Percentiles rank a stretch among this genome's conserved stretches.
These are phyloP conservation scores for Kwoniella bestiolae DNA, from an alignment of 768 basidiomycete genomes.

Conservation along the genomic window DNA sequence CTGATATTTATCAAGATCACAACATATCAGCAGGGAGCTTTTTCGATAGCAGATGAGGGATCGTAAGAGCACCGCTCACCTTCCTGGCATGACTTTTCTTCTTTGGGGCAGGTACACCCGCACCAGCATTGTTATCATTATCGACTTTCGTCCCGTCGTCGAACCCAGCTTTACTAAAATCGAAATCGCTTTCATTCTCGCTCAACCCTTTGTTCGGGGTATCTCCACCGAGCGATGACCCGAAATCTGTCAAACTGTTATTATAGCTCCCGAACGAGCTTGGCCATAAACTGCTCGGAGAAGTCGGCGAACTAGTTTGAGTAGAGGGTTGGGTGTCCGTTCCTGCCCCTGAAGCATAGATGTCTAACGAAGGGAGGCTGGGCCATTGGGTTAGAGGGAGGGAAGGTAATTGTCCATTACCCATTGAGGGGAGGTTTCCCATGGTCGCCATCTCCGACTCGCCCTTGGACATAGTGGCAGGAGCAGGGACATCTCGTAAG, in stretches of 20 bases:
- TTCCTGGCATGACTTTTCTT: conserved; percentile 57
- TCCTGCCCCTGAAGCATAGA: background rate
- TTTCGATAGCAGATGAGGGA: no score
- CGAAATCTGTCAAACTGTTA: conserved; percentile 11
- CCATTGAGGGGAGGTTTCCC: no score
- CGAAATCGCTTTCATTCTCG: conserved; percentile 10
- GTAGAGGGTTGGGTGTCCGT: conserved; percentile 14
- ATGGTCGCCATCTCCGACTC: background rate
- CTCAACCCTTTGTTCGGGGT: conserved; percentile 14
- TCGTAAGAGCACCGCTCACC: conserved; percentile 23
- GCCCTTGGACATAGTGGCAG: background rate
- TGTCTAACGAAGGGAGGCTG: background rate
- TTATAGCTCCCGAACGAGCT: conserved; percentile 8
- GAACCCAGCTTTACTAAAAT: no score
- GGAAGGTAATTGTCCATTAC: background rate
- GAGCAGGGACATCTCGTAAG: background rate
- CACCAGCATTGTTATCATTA: background rate
- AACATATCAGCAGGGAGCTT: conserved; percentile 10
- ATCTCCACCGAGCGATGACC: conserved; percentile 13
- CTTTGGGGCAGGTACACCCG: conserved; percentile 35
- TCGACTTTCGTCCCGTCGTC: background rate
- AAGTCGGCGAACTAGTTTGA: conserved; percentile 16
- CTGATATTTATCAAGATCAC: conserved; percentile 21
- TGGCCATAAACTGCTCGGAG: conserved; percentile 10
- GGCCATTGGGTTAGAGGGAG: background rate